Base-by-base conservation (phyloP, 148 eudicot species). In the Beta vulgaris region DNA sequence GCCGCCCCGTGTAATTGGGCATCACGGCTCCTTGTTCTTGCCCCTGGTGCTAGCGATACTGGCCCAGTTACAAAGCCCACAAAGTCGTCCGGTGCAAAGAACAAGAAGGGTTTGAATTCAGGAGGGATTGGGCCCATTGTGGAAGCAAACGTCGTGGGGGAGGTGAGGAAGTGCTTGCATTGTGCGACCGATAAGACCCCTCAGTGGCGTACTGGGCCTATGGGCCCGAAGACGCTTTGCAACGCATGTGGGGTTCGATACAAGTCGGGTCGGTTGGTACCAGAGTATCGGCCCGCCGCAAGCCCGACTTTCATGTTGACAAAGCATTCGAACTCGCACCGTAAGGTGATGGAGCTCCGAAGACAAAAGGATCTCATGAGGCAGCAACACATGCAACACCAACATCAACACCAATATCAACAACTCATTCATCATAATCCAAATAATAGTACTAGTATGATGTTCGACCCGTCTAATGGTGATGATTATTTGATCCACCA, bases 111-210 rank as follows among this genome's bases (percentile, higher is more conserved):
- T 26, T 66, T 59, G 1, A 71, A 19, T 21, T 26, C n/a, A 0
- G 84, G 84, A 5, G 72, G 69, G 44, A 0, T 37, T 10, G 60
- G 44, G 44, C 4, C 51, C 1, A 21, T 4, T 9, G 19, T 58
- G 26, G 69, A 68, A 25, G 25, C 59, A 8, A n/a, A 32, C 4
- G 43, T 32, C 0, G 49, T 68, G 1, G 82, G 87, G 6, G 90
- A 90, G 55, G 88, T 85, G 9, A 68, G 93, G 72, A 86, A 60
- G 81, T 94, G 98, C 79, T 78, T 86, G 14, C 98, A 94, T 72
- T 94, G 98, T 9, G 91, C 86, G 4, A 84, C 96, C 0, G 92
- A 88, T 58, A 92, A 89, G 82, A 95, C 98, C n/a, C 98, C 98
- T 3, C 97, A 95, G 55, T 95, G 98, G 98, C 82, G 98, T 63